Evolutionary conservation across 805 yeast species (phyloP).

Genomic region (Starmerella potacharoeniae): DNA sequence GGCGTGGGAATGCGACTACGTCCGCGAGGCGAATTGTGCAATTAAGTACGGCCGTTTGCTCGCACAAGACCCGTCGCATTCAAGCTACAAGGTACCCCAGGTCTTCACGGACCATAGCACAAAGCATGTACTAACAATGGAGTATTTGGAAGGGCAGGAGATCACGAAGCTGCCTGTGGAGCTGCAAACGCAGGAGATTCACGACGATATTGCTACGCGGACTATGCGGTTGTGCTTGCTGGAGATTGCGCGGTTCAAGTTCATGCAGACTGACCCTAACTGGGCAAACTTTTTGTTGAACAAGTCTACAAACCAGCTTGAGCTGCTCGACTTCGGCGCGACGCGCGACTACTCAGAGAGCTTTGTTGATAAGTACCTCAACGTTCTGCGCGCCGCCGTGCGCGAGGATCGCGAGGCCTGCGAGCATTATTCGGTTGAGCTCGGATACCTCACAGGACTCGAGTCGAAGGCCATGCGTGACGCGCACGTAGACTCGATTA

Average conservation of each 20-base stretch:
- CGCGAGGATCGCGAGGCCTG: constrained; percentile 52
- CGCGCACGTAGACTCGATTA: constrained; percentile 84
- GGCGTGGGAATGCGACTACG: constrained; percentile 96
- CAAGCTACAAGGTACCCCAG: constrained; percentile 57
- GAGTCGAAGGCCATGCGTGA: constrained; percentile 79
- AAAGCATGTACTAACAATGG: constrained; percentile 80
- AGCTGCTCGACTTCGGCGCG: constrained; percentile 91
- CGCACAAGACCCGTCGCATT: constrained; percentile 40
- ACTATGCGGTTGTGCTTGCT: constrained; percentile 77
- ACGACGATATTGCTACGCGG: constrained; percentile 70
- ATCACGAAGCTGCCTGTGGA: constrained; percentile 30
- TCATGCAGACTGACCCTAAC: constrained; percentile 98
- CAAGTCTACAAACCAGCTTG: constrained; percentile 55
- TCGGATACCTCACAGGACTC: constrained; percentile 86
- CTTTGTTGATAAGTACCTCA: constrained; percentile 59
- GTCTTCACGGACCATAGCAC: constrained; percentile 72
- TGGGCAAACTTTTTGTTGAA: constrained; percentile 97
- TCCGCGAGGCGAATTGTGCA: constrained; percentile 73
- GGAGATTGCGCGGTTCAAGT: constrained; percentile 74
- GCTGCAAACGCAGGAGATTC: constrained; percentile 54
- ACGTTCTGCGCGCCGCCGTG: constrained; percentile 64
- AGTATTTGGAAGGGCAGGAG: constrained; percentile 70
- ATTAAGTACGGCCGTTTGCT: constrained; percentile 55
- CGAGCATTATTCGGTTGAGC: constrained; percentile 49
- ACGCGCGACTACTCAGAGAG: constrained; percentile 63